phyloP scores from a whole-genome alignment of 1,284 basidiomycete species.

The Ustilago bromivora region DNA sequence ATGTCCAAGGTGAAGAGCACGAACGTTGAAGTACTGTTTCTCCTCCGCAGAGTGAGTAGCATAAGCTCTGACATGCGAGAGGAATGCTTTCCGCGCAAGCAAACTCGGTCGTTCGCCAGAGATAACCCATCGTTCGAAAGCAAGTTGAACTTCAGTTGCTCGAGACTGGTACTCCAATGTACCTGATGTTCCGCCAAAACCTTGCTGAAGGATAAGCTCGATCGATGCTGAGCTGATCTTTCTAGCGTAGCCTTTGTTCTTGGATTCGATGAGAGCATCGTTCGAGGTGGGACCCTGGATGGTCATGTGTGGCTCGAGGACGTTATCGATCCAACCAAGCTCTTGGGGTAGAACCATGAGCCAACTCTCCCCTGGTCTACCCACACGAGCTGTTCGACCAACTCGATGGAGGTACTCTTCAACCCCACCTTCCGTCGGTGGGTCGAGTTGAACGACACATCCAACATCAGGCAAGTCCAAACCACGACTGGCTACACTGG shows the following conservation, averaged over 20 bases:
- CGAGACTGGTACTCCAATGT: constrained; percentile 82
- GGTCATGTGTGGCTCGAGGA: constrained; percentile 71
- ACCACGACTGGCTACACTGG: constrained; percentile 95
- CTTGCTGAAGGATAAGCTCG: constrained; percentile 71
- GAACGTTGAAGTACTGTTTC: constrained; percentile 94
- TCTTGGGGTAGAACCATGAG: constrained; percentile 89
- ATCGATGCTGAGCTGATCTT: constrained; percentile 41
- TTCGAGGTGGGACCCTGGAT: constrained; percentile 16
- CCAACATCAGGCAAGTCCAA: constrained; percentile 96
- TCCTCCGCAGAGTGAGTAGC: constrained; percentile 95
- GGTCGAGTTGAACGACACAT: constrained; percentile 94
- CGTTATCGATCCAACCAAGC: constrained; percentile 86
- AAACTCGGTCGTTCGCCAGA: constrained; percentile 79
- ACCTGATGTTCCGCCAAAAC: constrained; percentile 78
- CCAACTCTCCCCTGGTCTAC: constrained; percentile 89
- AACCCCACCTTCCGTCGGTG: constrained; percentile 95
- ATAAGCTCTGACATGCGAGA: constrained; percentile 94
- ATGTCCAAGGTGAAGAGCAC: constrained; percentile 93
- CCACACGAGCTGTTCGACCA: constrained; percentile 94
- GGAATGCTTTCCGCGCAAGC: constrained; percentile 86
- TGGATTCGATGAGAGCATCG: constrained; percentile 12
- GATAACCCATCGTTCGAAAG: constrained; percentile 94
- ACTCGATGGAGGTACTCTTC: constrained; percentile 98
- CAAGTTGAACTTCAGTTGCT: constrained; percentile 94
- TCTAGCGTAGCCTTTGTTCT: constrained; percentile 21